Conservation (phyloP, 2,329 filamentous ascomycete genomes). For the Pyrenophora tritici-repentis region DNA sequence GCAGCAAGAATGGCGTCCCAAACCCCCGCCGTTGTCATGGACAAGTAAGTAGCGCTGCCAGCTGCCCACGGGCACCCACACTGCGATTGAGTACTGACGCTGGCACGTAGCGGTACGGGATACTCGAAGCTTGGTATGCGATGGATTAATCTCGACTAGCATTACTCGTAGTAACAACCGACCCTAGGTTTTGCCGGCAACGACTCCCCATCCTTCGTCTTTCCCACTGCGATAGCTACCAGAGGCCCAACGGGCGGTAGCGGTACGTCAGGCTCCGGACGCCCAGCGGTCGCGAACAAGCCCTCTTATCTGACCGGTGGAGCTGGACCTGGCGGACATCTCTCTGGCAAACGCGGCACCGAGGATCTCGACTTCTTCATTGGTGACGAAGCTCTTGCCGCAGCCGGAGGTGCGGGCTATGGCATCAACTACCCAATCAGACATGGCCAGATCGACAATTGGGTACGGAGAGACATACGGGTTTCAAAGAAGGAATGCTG, state of each 20-base stretch:
- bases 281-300: conserved; percentile 90
- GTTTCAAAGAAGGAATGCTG: conserved; percentile 8
- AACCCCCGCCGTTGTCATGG: conserved; percentile 99
- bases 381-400: conserved; percentile 90
- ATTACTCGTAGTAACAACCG: conserved; percentile 43
- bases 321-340: conserved; percentile 78
- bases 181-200: conserved; percentile 91
- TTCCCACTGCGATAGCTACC: conserved; percentile 96
- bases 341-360: conserved; percentile 91
- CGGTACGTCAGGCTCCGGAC: conserved; percentile 80
- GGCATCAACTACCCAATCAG: conserved; percentile 96
- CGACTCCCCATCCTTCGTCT: conserved; percentile 98
- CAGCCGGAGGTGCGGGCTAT: conserved; percentile 85
- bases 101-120: conserved; percentile 83
- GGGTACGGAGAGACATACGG: conserved; percentile 62
- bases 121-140: conserved; percentile 95
- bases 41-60: conserved; percentile 78
- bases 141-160: neutral
- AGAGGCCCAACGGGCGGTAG: conserved; percentile 75
- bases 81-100: conserved; percentile 44
- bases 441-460: conserved; percentile 98
- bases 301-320: conserved; percentile 93
- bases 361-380: conserved; percentile 99
- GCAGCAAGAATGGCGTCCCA: conserved; percentile 81
- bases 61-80: conserved; percentile 35